Conservation (phyloP, 331 rosid species). For the Quercus lobata region DNA sequence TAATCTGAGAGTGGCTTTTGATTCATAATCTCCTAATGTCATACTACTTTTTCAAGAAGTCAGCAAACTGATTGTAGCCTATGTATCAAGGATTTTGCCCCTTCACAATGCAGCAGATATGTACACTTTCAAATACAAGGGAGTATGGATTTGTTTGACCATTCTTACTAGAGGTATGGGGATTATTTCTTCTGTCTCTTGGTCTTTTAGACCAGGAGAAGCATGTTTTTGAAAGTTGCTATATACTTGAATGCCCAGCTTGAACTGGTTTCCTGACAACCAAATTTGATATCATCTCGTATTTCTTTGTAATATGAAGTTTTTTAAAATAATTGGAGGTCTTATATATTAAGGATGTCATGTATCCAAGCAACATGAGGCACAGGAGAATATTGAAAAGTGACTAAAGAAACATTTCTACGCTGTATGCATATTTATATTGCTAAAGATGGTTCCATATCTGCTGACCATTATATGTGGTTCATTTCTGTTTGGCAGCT, state of each 20-base stretch:
- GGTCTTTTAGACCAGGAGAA: too few relatives aligned
- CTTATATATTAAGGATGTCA: too few relatives aligned
- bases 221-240: not conserved
- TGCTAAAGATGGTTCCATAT: not conserved
- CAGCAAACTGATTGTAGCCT: slow-evolving; percentile 41
- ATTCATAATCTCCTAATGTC: slow-evolving; percentile 45
- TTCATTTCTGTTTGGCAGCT: slow-evolving; percentile 42
- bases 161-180: slow-evolving; percentile 42
- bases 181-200: not conserved
- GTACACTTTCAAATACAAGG: slow-evolving; percentile 43
- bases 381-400: slow-evolving; percentile 1
- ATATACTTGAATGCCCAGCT: too few relatives aligned
- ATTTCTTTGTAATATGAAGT: too few relatives aligned
- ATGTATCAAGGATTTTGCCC: slow-evolving; percentile 35
- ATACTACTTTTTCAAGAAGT: slow-evolving; percentile 52
- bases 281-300: too few relatives aligned
- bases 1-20: slow-evolving; percentile 41
- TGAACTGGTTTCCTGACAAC: too few relatives aligned
- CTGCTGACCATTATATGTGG: slow-evolving; percentile 1
- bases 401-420: not conserved
- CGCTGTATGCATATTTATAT: not conserved
- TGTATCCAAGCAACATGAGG: not conserved
- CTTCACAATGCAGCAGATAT: slow-evolving; percentile 28
- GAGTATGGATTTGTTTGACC: slow-evolving; percentile 38
- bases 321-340: too few relatives aligned